Evolutionary conservation across 1,139 yeast species (phyloP).

Genomic region (Lodderomyces margitis): DNA sequence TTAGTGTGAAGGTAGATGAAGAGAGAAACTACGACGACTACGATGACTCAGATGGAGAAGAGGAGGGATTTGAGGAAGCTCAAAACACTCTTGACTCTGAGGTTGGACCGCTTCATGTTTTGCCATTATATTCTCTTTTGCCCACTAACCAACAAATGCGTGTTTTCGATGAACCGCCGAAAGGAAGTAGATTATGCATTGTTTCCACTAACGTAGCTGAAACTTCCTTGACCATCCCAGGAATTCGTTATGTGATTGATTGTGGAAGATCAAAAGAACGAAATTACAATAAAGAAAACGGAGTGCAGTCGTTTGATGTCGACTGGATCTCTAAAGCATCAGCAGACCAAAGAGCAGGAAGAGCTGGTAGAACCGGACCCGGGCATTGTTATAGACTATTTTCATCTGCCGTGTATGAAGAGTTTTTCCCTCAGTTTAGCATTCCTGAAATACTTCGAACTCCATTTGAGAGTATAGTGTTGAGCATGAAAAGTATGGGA

Average conservation of each 20-base stretch:
- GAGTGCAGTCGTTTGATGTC: constrained; percentile 89
- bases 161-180: constrained; percentile 84
- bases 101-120: constrained; percentile 79
- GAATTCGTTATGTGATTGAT: constrained; percentile 91
- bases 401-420: constrained; percentile 94
- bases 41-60: constrained; percentile 46
- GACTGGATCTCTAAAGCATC: constrained; percentile 96
- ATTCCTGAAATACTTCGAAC: constrained; percentile 88
- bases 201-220: constrained; percentile 98
- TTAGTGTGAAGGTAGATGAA: constrained; percentile 53
- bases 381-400: constrained; percentile 93
- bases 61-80: constrained; percentile 89
- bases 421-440: constrained; percentile 78
- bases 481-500: constrained; percentile 97
- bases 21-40: constrained; percentile 19
- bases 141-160: constrained; percentile 95
- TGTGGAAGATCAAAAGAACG: constrained; percentile 93
- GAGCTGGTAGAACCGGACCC: constrained; percentile 99
- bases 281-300: constrained; percentile 75
- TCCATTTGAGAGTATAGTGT: constrained; percentile 94
- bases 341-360: constrained; percentile 92
- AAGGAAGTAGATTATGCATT: constrained; percentile 81
- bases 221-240: constrained; percentile 95
- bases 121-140: constrained; percentile 86
- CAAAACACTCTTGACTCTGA: constrained; percentile 74